Percentiles rank a stretch among this genome's conserved stretches.
Evolutionary conservation across 306 rosid species (phyloP).

Genomic region (Crotalaria pallida): DNA sequence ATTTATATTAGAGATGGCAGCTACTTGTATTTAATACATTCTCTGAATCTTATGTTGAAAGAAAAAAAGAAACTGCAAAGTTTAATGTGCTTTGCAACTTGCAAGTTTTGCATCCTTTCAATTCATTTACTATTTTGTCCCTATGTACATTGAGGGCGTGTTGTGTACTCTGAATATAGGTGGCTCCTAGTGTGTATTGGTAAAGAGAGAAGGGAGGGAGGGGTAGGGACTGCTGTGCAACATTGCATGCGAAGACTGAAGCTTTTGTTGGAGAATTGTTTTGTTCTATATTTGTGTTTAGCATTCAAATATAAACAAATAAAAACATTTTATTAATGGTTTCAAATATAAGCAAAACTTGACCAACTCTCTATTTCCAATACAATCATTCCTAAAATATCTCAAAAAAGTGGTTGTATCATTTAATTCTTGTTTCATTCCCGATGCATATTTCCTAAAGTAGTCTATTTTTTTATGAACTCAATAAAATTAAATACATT

Average conservation of each 20-base stretch:
- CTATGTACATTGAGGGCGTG: slow-evolving; percentile 17
- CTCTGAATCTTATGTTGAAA: slow-evolving; percentile 15
- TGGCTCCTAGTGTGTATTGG: not conserved
- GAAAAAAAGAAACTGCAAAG: slow-evolving; percentile 21
- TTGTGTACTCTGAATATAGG: not conserved
- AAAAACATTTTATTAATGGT: no score
- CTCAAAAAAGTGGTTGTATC: no score
- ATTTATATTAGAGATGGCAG: slow-evolving; percentile 40
- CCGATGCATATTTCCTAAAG: no score
- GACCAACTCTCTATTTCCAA: no score
- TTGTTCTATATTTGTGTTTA: no score
- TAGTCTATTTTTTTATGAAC: no score
- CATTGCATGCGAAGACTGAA: not conserved
- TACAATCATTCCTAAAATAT: no score
- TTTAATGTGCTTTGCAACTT: not conserved
- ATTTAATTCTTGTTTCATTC: no score
- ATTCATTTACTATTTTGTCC: not conserved
- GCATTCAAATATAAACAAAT: no score
- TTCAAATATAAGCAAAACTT: no score
- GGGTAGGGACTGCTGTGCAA: slow-evolving; percentile 3
- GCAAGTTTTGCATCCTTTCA: slow-evolving; percentile 17
- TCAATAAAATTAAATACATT: no score
- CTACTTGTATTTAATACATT: slow-evolving; percentile 37
- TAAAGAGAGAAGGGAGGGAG: not conserved
- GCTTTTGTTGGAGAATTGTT: not conserved